Evolutionary conservation across 371 early-diverging fungal genomes (phyloP), one percentile per base, ranked within the genome.

Genomic region (Capniomyces stellatus): DNA sequence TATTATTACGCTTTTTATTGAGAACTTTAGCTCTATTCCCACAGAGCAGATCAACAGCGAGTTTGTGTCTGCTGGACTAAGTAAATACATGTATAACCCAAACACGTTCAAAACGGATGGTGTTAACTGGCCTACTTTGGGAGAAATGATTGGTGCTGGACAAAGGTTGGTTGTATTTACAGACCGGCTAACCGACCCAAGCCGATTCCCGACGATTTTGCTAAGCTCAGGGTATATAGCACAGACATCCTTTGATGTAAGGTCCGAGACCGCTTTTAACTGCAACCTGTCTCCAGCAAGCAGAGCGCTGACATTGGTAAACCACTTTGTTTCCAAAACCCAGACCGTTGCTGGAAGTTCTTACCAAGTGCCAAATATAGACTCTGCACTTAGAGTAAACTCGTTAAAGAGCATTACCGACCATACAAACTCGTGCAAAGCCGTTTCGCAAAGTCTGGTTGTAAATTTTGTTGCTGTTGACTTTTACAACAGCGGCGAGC

Each of bases 391-490:
- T 0, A n/a, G 50, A 2, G 58, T 69, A 43, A 70, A 70, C 21
- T 53, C 60, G 0, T 44, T 43, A 27, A 39, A 51, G n/a, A 54
- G 56, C 54, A 51, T 69, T n/a, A 50, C 56, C 29, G 51, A 52
- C 18, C 69, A 70, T 56, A 55, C 60, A 13, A 56, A 54, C 27
- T 13, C 44, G 29, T 70, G 69, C 47, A 44, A 54, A 12, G 28
- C 19, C 8, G 52, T 55, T 6, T 3, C 40, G 22, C 47, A 28
- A 1, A 56, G 55, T 4, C 64, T 67, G 43, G 65, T 69, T 52
- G 79, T 83, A 43, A 85, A 75, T 62, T 86, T 77, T 63, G 64
- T 86, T 22, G 71, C 79, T 0, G 76, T 86, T 4, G 87, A 86
- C 64, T 86, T 78, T 62, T 86, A 79, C 56, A 78, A 86, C 29